Evolutionary conservation across 1,284 basidiomycete genomes (phyloP).

Genomic region (Ustilago vetiveriae): DNA sequence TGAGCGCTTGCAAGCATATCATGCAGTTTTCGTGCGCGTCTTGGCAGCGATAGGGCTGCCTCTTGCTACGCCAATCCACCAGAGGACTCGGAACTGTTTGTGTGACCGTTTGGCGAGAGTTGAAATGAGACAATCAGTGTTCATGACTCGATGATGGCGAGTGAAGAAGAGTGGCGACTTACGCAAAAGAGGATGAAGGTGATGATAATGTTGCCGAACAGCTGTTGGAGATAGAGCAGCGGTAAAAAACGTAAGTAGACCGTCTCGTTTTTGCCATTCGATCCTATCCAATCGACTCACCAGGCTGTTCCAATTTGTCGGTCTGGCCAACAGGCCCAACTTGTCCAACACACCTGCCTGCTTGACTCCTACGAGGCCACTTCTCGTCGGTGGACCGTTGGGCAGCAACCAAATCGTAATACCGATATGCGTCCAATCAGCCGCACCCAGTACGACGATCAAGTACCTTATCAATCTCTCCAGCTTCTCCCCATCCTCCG

Average conservation of each 20-base stretch:
- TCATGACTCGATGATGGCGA: background rate
- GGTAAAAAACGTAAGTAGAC: constrained; percentile 1
- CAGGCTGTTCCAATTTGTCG: constrained; percentile 47
- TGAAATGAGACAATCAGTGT: background rate
- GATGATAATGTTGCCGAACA: constrained; percentile 61
- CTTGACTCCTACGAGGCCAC: constrained; percentile 3
- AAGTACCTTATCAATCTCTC: constrained; percentile 44
- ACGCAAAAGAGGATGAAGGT: constrained; percentile 56
- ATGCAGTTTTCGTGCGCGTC: constrained; percentile 13
- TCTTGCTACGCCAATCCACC: constrained; percentile 44
- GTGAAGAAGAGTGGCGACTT: constrained; percentile 8
- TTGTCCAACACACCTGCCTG: constrained; percentile 16
- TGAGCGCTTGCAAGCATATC: background rate
- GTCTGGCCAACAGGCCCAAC: constrained; percentile 19
- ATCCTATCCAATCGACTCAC: constrained; percentile 11
- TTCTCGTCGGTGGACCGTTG: constrained; percentile 28
- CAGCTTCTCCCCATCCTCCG: constrained; percentile 14
- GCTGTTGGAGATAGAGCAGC: constrained; percentile 8
- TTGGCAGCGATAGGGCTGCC: constrained; percentile 24
- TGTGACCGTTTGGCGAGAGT: background rate
- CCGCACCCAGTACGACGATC: constrained; percentile 51
- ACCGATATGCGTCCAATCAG: constrained; percentile 60
- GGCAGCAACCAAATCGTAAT: constrained; percentile 55
- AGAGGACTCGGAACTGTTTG: constrained; percentile 36
- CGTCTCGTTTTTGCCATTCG: background rate